These are phyloP conservation scores for Nadsonia starkeyi-henricii DNA, from an alignment of 1,139 yeast genomes.

Conservation along the genomic window DNA sequence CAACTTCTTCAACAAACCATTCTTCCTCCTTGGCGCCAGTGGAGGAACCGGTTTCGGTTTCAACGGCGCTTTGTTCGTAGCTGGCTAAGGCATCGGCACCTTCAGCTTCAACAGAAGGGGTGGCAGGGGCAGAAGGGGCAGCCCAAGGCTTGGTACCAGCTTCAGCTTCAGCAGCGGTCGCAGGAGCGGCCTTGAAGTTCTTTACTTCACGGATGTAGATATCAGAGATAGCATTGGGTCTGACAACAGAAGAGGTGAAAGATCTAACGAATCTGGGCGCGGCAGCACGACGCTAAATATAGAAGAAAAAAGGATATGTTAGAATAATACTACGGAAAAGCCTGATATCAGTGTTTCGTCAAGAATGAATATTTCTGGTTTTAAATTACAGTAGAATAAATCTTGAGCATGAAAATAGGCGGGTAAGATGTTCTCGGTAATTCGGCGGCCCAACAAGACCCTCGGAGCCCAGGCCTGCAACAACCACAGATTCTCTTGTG, in stretches of 20 bases:
- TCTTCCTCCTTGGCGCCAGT: conserved; percentile 37
- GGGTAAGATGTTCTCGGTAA: too few relatives aligned
- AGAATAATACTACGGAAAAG: too few relatives aligned
- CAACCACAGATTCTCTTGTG: too few relatives aligned
- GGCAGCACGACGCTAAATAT: not conserved
- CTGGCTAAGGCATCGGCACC: conserved; percentile 57
- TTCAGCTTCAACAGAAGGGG: conserved; percentile 62
- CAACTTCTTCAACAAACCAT: conserved; percentile 20
- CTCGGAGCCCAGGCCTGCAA: too few relatives aligned
- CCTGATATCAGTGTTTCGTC: too few relatives aligned
- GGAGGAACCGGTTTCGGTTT: conserved; percentile 38
- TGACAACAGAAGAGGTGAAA: conserved; percentile 7
- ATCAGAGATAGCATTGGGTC: conserved; percentile 57
- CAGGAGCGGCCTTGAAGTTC: conserved; percentile 73
- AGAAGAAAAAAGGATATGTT: not conserved
- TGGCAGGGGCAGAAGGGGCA: conserved; percentile 58
- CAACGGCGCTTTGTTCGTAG: conserved; percentile 67
- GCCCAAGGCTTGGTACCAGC: conserved; percentile 72
- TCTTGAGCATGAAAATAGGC: too few relatives aligned
- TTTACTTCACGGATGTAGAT: conserved; percentile 78
- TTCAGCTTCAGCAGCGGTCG: conserved; percentile 61
- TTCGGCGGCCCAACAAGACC: too few relatives aligned
- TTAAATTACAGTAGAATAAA: too few relatives aligned
- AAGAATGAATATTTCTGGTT: too few relatives aligned
- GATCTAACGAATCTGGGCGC: conserved; percentile 1